phyloP scores from a whole-genome alignment of 2,329 filamentous ascomycete genomes.

The Keithomyces neogunnii region DNA sequence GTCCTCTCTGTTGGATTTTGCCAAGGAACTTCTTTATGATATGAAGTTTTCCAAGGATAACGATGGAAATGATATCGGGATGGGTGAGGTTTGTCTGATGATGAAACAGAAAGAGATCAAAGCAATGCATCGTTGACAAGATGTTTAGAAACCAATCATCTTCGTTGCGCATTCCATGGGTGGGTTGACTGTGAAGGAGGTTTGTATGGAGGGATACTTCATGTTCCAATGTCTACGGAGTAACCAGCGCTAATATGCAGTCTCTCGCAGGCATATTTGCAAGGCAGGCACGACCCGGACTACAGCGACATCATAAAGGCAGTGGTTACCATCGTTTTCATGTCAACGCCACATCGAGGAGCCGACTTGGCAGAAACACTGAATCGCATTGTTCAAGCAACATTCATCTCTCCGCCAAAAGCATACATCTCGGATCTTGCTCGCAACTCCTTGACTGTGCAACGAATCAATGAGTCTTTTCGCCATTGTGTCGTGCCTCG shows the following conservation, averaged over 20 bases:
- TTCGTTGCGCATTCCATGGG: conserved; percentile 39
- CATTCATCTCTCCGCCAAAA: not conserved
- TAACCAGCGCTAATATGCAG: not conserved
- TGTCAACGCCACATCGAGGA: conserved; percentile 33
- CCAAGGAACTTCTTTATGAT: conserved; percentile 21
- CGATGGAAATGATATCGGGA: conserved; percentile 8
- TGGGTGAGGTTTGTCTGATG: not conserved
- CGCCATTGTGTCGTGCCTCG: conserved; percentile 23
- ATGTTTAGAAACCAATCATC: conserved; percentile 24
- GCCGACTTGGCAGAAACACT: conserved; percentile 27
- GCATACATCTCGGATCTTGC: conserved; percentile 26
- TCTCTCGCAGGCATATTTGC: conserved; percentile 26
- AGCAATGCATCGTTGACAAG: no score
- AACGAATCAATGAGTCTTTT: conserved; percentile 36
- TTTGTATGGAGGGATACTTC: not conserved
- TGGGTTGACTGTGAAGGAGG: conserved; percentile 24
- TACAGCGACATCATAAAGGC: conserved; percentile 15
- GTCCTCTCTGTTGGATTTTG: conserved; percentile 21
- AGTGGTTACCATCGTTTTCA: conserved; percentile 27
- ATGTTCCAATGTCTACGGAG: no score
- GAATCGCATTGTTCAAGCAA: conserved; percentile 23
- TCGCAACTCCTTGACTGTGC: conserved; percentile 23
- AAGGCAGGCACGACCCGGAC: conserved; percentile 4
- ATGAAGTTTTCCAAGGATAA: conserved; percentile 12
- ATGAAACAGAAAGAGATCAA: no score